Evolutionary conservation across 2,329 filamentous ascomycete species (phyloP), one percentile per base, ranked within the genome.

Genomic region (Hypoxylon sp.): DNA sequence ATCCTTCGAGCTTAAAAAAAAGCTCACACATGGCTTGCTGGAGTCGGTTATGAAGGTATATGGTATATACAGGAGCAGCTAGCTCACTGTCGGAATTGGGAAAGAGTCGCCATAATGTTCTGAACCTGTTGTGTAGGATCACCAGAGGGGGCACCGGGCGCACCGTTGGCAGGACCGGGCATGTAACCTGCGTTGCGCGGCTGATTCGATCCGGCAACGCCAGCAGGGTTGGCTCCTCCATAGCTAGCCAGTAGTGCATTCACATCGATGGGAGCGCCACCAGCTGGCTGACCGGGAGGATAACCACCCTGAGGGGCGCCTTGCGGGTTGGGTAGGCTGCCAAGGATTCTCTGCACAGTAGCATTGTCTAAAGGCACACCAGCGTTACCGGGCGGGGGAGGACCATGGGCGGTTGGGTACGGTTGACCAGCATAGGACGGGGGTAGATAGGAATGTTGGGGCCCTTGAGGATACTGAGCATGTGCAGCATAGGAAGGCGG

Each of bases 91-190:
- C 89, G 85, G 75, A 88, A 91, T 72, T 87, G 88, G 51, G 90
- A 87, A 65, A 93, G 81, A 74, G 92, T 89, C 13, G 90, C 89
- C 87, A 94, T 91, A 56, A 94, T 92, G 73, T 92, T 91, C 76
- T 91, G 87, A 73, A 93, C 85, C 58, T 89, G 84, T 11, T 89
- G 82, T 7, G 83, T 82, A 11, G 82, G 79, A 60, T 83, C 75
- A 7, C 81, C 80, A 44, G 39, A 11, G 11, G 76, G 75, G 60
- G 76, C 70, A 44, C 73, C 70, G 27, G 72, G 75, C 29, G 78
- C 72, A 55, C 75, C 67, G 21, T 75, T 70, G 55, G 71, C 65
- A 29, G 69, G 74, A 10, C 63, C 67, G 13, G 73, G 75, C 75
- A 57, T 73, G 77, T 72, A 78, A 78, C 62, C 79, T 78, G 51